phyloP scores from a whole-genome alignment of 2,329 filamentous ascomycete genomes.

The Fusarium continuum region DNA sequence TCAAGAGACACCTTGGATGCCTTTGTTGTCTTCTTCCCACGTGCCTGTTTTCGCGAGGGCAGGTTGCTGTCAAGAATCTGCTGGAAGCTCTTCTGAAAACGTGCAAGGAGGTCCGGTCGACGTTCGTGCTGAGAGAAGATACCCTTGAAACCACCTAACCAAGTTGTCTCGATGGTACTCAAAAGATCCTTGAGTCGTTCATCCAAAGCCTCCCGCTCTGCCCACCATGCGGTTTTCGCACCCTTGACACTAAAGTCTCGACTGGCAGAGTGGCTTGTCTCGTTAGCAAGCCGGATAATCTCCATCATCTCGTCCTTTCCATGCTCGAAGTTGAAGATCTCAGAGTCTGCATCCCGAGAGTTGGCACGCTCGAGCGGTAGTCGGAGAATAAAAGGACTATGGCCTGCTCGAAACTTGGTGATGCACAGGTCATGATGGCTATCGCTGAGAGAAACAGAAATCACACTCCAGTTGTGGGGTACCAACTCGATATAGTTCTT shows the following conservation, averaged over 20 bases:
- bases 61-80: conserved; percentile 83
- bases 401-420: conserved; percentile 80
- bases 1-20: conserved; percentile 60
- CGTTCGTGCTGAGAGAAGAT: conserved; percentile 83
- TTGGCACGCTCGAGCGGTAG: conserved; percentile 85
- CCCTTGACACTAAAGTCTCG: conserved; percentile 78
- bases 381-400: conserved; percentile 84
- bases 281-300: conserved; percentile 83
- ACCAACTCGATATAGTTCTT: conserved; percentile 86
- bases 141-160: conserved; percentile 94
- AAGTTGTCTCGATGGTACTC: conserved; percentile 87
- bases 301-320: conserved; percentile 82
- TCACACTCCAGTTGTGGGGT: conserved; percentile 81
- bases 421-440: conserved; percentile 85
- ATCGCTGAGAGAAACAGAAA: conserved; percentile 87
- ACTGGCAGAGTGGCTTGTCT: conserved; percentile 75
- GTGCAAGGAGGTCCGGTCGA: conserved; percentile 70
- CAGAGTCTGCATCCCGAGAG: conserved; percentile 78
- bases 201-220: conserved; percentile 82
- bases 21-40: conserved; percentile 62
- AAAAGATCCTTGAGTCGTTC: conserved; percentile 79
- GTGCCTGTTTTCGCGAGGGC: conserved; percentile 77
- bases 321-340: conserved; percentile 84
- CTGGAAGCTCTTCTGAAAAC: conserved; percentile 82
- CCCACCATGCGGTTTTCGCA: conserved; percentile 89